Base-by-base conservation (phyloP, 2,329 filamentous ascomycete genomes). In the Cercospora janseana region DNA sequence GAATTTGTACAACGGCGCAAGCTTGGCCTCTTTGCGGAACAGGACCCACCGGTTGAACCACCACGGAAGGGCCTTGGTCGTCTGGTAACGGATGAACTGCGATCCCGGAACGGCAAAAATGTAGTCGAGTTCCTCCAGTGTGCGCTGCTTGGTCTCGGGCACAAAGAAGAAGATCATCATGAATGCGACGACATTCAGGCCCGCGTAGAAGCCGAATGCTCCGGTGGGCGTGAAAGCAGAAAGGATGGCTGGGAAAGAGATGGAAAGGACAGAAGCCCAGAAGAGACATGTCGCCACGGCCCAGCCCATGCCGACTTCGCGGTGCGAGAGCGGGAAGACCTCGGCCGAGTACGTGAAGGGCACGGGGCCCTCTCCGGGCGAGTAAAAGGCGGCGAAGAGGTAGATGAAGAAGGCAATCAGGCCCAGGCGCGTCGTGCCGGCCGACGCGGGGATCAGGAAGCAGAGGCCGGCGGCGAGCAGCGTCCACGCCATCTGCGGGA, bases 241-340 rank as follows among this genome's bases (percentile, higher is more conserved):
- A 9, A 77, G 63, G 62, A 76, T 75, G 9, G 70, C 70, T 1
- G 76, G 75, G 60, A 75, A 78, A 0, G 75, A 74, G 24, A 79
- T 70, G 1, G 74, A 75, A 8, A 79, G 66, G 1, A 79, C 70
- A 3, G 73, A 69, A 2, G 75, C 75, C 72, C 73, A 79, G 57
- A 74, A 79, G 54, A 85, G 72, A 55, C 81, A 85, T 0, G 81
- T 86, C 1, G 83, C 81, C 6, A 87, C 83, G 6, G 82, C 79
- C 68, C 79, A 86, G 0, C 77, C 78, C 85, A 88, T 87, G 49
- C 85, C 85, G 18, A 87, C 76, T 63, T 87, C 85, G 60, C 85
- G 77, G 64, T 87, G 83, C 1, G 81, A 84, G 0, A 87, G 75
- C 0, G 85, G 84, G 63, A 84, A 87, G 1, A 86, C 81, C 65